These are phyloP conservation scores for Hydnum rufescens DNA, from an alignment of 768 basidiomycete genomes.

Conservation along the genomic window DNA sequence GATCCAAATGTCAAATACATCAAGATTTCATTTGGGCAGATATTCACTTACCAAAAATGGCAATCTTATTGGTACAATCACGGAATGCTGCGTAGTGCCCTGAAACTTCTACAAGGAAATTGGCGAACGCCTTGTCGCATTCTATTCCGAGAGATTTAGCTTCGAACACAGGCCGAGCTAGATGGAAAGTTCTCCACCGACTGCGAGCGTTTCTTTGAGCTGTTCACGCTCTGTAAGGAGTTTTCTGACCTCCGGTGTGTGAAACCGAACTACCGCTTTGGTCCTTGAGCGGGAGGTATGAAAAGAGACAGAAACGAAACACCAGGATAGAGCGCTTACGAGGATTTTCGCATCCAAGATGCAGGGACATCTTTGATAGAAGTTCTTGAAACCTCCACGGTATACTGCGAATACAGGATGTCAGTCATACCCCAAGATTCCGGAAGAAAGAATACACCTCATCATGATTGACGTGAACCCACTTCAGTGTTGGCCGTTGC, in stretches of 20 bases:
- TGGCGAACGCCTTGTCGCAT: slow-evolving; percentile 40
- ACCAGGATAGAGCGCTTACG: slow-evolving; percentile 10
- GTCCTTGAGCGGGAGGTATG: slow-evolving; percentile 29
- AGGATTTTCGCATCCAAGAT: slow-evolving; percentile 43
- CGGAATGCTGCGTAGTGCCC: slow-evolving; percentile 54
- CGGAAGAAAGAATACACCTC: slow-evolving; percentile 30
- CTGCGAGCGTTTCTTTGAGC: slow-evolving; percentile 49
- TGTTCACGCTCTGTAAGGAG: slow-evolving; percentile 56
- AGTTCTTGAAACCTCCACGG: slow-evolving; percentile 56
- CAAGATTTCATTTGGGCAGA: background rate
- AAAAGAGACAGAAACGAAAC: background rate
- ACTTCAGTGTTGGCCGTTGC: slow-evolving; percentile 53
- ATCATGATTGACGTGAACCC: slow-evolving; percentile 40
- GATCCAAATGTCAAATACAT: background rate
- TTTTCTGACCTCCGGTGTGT: slow-evolving; percentile 41
- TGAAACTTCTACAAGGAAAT: slow-evolving; percentile 52
- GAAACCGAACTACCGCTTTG: slow-evolving; percentile 49
- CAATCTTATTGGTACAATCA: slow-evolving; percentile 59
- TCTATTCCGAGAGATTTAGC: slow-evolving; percentile 13
- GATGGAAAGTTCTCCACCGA: slow-evolving; percentile 17
- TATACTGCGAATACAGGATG: slow-evolving; percentile 29
- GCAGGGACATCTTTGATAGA: slow-evolving; percentile 27
- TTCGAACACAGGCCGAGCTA: background rate
- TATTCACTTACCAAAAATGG: slow-evolving; percentile 27
- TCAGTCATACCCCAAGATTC: background rate